Evolutionary conservation across 2,329 filamentous ascomycete genomes (phyloP), one percentile per base, ranked within the genome.

Genomic region (Aspergillus terreus): DNA sequence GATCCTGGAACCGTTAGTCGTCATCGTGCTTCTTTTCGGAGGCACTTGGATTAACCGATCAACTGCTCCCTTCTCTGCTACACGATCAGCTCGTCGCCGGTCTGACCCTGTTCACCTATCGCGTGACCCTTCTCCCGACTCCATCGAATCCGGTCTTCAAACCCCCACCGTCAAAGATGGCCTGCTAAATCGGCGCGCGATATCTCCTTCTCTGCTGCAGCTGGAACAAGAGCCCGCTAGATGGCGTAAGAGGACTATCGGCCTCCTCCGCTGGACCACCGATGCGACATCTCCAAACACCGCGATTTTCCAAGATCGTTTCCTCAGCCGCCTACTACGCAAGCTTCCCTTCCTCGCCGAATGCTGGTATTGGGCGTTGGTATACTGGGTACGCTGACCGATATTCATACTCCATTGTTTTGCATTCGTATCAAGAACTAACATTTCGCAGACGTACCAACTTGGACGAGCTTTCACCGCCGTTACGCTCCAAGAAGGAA

Each of bases 281-380:
- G 71, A 76, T 30, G 73, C 87, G 17, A 73, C 73, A 5, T 81
- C 82, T 15, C 84, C 85, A 2, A 85, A 87, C 65, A 86, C 84
- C 1, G 72, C 73, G 36, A 72, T 81, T 6, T 86, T 85, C 62
- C 76, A 79, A 56, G 77, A 81, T 54, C 79, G 81, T 44, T 69
- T 85, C 11, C 72, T 87, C 46, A 87, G 83, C 64, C 77, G 85
- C 4, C 59, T 90, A 33, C 76, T 90, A 12, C 77, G 77, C 51
- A 85, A 82, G 63, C 82, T 88, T 58, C 87, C 87, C 0, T 90
- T 90, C 64, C 68, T 90, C 25, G 83, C 84, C 1, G 87, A 90
- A 69, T 85, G 82, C 38, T 90, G 86, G 85, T 90, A 90, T 61
- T 90, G 86, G 86, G 82, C 83, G 2, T 71, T 88, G 56, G 84